phyloP scores from a whole-genome alignment of 108 stramenopile genomes.

The Licmophora abbreviata region DNA sequence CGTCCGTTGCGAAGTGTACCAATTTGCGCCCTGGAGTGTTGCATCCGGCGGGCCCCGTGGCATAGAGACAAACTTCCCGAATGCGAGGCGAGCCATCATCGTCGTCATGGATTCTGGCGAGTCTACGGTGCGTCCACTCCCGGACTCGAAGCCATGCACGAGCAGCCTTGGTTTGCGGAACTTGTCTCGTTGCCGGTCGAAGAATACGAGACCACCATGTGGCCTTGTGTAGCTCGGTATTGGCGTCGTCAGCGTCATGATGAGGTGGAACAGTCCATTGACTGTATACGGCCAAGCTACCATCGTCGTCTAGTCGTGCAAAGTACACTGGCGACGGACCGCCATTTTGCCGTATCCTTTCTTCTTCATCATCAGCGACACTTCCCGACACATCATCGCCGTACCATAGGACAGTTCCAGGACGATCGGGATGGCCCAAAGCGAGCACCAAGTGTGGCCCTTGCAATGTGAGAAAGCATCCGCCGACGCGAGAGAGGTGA shows the following conservation, averaged over 20 bases:
- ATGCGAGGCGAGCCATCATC: not conserved
- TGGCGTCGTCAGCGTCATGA: constrained; percentile 13
- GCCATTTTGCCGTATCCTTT: constrained; percentile 13
- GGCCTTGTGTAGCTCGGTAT: constrained; percentile 1
- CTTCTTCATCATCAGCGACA: constrained; percentile 22
- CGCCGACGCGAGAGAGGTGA: too few relatives aligned
- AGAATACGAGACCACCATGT: not conserved
- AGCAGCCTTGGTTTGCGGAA: constrained; percentile 9
- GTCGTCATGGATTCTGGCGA: constrained; percentile 8
- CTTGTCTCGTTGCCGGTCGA: constrained; percentile 1
- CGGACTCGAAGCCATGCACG: constrained; percentile 16
- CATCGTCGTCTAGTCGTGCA: constrained; percentile 70
- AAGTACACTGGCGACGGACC: constrained; percentile 30
- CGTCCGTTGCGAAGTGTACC: not conserved
- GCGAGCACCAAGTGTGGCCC: constrained; percentile 30
- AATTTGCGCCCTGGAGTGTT: constrained; percentile 29
- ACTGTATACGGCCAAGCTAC: constrained; percentile 58
- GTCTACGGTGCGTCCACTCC: constrained; percentile 17
- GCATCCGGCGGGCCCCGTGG: constrained; percentile 53
- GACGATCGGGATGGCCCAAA: constrained; percentile 20
- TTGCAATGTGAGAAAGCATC: constrained; percentile 43
- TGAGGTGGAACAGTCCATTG: constrained; percentile 9
- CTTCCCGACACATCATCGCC: too few relatives aligned
- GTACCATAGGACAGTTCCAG: constrained; percentile 43
- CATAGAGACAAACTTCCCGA: constrained; percentile 41